Evolutionary conservation across 176 grass and related monocot species (phyloP).

Genomic region (Paspalum notatum): DNA sequence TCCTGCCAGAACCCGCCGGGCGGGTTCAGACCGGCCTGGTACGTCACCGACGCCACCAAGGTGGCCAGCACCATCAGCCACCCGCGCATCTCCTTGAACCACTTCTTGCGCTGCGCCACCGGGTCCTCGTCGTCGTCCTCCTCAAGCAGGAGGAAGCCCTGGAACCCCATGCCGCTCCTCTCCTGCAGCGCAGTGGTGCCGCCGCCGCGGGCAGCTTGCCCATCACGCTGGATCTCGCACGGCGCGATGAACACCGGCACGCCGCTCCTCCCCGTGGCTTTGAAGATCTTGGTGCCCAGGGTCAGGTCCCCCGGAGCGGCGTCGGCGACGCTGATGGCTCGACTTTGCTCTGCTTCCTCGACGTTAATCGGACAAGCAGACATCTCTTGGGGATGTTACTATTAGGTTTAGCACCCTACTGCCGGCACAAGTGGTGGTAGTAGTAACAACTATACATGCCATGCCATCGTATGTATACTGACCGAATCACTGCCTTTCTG

Average conservation of each 20-base stretch:
- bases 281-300: not conserved
- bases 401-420: not conserved
- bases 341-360: not conserved
- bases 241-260: constrained; percentile 33
- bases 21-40: constrained; percentile 46
- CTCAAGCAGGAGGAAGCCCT: constrained; percentile 35
- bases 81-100: constrained; percentile 51
- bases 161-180: not conserved
- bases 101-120: constrained; percentile 11
- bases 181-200: not conserved
- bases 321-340: not conserved
- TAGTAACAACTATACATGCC: too few relatives aligned
- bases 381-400: not conserved
- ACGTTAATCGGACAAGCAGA: not conserved
- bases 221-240: not conserved
- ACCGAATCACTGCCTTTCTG: not conserved
- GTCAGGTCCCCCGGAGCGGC: constrained; percentile 12
- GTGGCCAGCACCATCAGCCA: constrained; percentile 49
- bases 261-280: not conserved
- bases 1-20: constrained; percentile 61
- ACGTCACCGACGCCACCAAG: constrained; percentile 38
- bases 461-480: not conserved
- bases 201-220: not conserved
- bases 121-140: not conserved
- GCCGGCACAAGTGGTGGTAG: too few relatives aligned